Evolutionary conservation across 1,284 basidiomycete species (phyloP).

Genomic region (Heterobasidion occidentale): DNA sequence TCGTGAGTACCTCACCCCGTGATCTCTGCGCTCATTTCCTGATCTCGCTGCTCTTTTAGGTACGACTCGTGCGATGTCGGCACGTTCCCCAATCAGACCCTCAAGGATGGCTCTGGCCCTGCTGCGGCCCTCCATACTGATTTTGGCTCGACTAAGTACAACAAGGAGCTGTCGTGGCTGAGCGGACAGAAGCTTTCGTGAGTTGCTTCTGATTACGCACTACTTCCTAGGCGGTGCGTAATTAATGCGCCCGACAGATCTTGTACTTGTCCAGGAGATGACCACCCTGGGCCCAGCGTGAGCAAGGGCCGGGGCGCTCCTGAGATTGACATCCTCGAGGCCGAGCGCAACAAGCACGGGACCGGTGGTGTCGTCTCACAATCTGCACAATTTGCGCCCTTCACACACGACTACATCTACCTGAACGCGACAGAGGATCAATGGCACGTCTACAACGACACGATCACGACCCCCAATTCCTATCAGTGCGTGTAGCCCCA

Average conservation of each 20-base stretch:
- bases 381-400: constrained; percentile 61
- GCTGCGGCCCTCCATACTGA: constrained; percentile 40
- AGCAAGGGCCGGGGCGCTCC: constrained; percentile 69
- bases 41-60: constrained; percentile 22
- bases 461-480: constrained; percentile 20
- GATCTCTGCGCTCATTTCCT: not conserved
- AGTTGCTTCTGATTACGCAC: constrained; percentile 8
- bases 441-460: constrained; percentile 33
- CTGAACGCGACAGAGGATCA: constrained; percentile 36
- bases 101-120: constrained; percentile 36
- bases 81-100: constrained; percentile 74
- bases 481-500: constrained; percentile 19
- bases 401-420: constrained; percentile 44
- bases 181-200: constrained; percentile 41
- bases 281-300: constrained; percentile 74
- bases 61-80: constrained; percentile 82
- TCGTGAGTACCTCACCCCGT: constrained; percentile 17
- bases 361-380: constrained; percentile 51
- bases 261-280: constrained; percentile 76
- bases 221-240: not conserved
- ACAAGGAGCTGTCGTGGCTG: constrained; percentile 36
- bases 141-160: constrained; percentile 35
- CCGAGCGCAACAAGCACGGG: constrained; percentile 45
- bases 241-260: constrained; percentile 24
- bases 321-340: constrained; percentile 82